Evolutionary conservation across 768 basidiomycete genomes (phyloP).

Genomic region (Scleroderma citrinum): DNA sequence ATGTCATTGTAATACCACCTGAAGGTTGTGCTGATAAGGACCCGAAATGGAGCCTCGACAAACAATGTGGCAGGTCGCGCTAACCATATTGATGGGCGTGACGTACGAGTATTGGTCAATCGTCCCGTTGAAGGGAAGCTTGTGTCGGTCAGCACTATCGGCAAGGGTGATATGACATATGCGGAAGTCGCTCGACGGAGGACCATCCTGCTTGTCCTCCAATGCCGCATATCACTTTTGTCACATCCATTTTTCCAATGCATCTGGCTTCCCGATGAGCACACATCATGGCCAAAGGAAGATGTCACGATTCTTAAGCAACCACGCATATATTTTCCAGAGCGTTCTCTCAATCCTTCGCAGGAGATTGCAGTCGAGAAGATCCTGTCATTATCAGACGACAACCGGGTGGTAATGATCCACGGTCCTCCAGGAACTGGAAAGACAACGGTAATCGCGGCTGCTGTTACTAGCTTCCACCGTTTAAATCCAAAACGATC

Average conservation of each 20-base stretch:
- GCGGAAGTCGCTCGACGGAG: conserved; percentile 38
- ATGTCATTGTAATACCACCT: background rate
- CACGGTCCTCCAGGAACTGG: conserved; percentile 40
- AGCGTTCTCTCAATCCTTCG: conserved; percentile 18
- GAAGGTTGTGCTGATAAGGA: conserved; percentile 18
- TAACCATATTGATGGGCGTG: conserved; percentile 32
- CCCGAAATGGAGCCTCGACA: background rate
- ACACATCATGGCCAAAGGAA: conserved; percentile 11
- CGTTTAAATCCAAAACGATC: conserved; percentile 2
- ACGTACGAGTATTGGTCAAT: conserved; percentile 25
- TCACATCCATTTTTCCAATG: conserved; percentile 19
- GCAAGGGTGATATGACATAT: conserved; percentile 47
- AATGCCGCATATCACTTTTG: conserved; percentile 10
- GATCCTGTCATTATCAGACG: conserved; percentile 22
- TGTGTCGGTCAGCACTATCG: conserved; percentile 42
- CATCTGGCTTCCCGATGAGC: conserved; percentile 23
- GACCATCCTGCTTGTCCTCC: conserved; percentile 19
- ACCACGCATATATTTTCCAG: conserved; percentile 2
- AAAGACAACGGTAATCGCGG: conserved; percentile 40
- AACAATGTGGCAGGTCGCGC: conserved; percentile 11
- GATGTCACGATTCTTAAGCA: background rate
- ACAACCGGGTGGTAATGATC: conserved; percentile 19
- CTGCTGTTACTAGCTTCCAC: conserved; percentile 23
- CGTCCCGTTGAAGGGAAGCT: conserved; percentile 10
- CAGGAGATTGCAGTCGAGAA: conserved; percentile 23